A percentile compares a stretch with the other conserved stretches of the same genome.
These are phyloP conservation scores for Eucalyptus sp. DNA, from an alignment of 345 rosid species.

Conservation along the genomic window DNA sequence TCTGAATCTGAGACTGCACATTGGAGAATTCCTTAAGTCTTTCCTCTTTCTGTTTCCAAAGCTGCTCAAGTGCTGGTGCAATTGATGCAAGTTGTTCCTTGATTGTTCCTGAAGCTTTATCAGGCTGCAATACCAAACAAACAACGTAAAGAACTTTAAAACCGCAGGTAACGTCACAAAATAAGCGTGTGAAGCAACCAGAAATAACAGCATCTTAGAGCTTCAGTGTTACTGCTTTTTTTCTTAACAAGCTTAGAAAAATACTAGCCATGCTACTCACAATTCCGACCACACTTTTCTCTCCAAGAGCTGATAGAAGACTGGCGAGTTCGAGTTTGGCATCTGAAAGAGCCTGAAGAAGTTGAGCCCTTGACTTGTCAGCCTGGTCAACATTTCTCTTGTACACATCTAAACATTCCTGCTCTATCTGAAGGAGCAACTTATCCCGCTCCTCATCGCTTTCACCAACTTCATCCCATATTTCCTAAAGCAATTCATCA, in stretches of 20 bases:
- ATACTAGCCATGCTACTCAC: slow-evolving; percentile 26
- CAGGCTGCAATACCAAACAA: slow-evolving; percentile 45
- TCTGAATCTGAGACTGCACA: slow-evolving; percentile 82
- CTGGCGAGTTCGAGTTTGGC: slow-evolving; percentile 69
- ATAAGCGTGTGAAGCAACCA: neutral
- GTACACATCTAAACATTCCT: slow-evolving; percentile 84
- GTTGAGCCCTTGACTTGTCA: slow-evolving; percentile 75
- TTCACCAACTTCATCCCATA: slow-evolving; percentile 99
- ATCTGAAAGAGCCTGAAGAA: slow-evolving; percentile 80
- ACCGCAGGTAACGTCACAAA: neutral
- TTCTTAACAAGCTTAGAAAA: neutral
- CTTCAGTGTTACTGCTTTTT: neutral
- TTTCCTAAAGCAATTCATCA: slow-evolving; percentile 37
- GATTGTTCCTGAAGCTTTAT: slow-evolving; percentile 70
- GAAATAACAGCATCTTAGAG: neutral
- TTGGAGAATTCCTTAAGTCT: slow-evolving; percentile 67
- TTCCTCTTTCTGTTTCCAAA: slow-evolving; percentile 90
- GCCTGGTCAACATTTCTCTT: slow-evolving; percentile 89
- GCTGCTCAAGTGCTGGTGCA: slow-evolving; percentile 84
- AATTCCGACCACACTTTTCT: slow-evolving; percentile 46
- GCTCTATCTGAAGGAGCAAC: slow-evolving; percentile 88
- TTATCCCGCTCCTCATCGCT: slow-evolving; percentile 87
- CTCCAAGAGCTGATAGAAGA: slow-evolving; percentile 79
- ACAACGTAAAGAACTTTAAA: neutral
- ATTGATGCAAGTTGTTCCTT: slow-evolving; percentile 93